Conservation (phyloP, 306 rosid genomes). For the Vigna unguiculata region DNA sequence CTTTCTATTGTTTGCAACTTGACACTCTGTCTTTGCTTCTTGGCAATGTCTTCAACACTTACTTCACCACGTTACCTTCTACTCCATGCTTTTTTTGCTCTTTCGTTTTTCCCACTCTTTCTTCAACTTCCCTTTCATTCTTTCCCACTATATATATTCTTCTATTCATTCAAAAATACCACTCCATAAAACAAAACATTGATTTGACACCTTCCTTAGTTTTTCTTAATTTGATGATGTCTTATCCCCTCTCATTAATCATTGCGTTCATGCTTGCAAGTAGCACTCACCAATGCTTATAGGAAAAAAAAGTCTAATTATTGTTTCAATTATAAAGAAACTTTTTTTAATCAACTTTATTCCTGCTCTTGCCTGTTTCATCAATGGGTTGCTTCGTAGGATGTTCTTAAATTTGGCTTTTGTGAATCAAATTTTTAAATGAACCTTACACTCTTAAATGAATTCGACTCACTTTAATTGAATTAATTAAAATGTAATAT, state of each 20-base stretch:
- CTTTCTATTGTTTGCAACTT: conserved; percentile 5
- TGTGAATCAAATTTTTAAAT: background rate
- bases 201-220: background rate
- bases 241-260: background rate
- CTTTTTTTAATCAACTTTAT: background rate
- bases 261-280: background rate
- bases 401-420: background rate
- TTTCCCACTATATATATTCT: background rate
- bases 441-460: background rate
- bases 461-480: background rate
- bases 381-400: background rate
- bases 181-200: background rate
- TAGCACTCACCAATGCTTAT: background rate
- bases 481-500: background rate
- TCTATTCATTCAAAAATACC: background rate
- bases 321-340: background rate
- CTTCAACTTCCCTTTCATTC: conserved; percentile 14
- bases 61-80: conserved; percentile 26
- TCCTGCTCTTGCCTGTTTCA: background rate
- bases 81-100: conserved; percentile 8
- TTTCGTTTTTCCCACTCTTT: conserved; percentile 29
- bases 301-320: background rate
- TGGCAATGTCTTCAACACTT: conserved; percentile 46
- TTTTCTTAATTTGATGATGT: background rate
- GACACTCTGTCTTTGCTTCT: conserved; percentile 48